phyloP scores from a whole-genome alignment of 2,329 filamentous ascomycete species.

The Penicillium italicum region DNA sequence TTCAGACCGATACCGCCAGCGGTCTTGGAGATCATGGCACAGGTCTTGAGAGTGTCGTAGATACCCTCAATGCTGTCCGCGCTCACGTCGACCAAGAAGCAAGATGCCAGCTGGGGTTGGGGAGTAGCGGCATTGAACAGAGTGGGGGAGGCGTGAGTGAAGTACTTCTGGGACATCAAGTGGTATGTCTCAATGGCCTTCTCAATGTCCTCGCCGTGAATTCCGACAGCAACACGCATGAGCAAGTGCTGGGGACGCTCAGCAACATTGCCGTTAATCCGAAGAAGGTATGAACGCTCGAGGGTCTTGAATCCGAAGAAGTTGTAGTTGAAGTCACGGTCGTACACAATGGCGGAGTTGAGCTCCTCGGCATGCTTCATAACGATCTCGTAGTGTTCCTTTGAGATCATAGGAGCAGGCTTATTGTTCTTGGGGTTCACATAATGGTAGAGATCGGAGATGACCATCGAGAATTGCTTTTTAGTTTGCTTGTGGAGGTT shows the following conservation, averaged over 20 bases:
- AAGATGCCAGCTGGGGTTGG: constrained; percentile 89
- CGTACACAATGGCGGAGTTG: constrained; percentile 98
- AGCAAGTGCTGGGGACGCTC: constrained; percentile 99
- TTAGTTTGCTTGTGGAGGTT: constrained; percentile 99
- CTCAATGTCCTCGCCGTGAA: constrained; percentile 93
- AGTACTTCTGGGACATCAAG: constrained; percentile 97
- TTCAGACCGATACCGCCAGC: constrained; percentile 97
- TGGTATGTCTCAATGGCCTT: constrained; percentile 97
- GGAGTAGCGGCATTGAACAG: constrained; percentile 98
- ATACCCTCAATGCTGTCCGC: constrained; percentile 99
- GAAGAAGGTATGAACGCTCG: constrained; percentile 94
- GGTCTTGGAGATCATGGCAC: constrained; percentile 99
- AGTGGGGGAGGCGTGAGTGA: constrained; percentile 96
- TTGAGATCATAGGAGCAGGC: constrained; percentile 88
- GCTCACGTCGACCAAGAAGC: constrained; percentile 99
- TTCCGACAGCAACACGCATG: constrained; percentile 97
- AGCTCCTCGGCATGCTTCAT: constrained; percentile 96
- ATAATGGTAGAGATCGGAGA: constrained; percentile 91
- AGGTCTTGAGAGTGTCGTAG: constrained; percentile 98
- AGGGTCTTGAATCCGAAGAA: constrained; percentile 99
- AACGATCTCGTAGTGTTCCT: constrained; percentile 84
- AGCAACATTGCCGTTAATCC: constrained; percentile 91
- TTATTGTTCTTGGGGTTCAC: constrained; percentile 88
- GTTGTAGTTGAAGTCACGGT: constrained; percentile 99
- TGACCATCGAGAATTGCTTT: constrained; percentile 97